Percentiles rank a stretch among this genome's conserved stretches.
Evolutionary conservation across 495 filamentous ascomycete species (phyloP).

Genomic region (Trichoderma virens): DNA sequence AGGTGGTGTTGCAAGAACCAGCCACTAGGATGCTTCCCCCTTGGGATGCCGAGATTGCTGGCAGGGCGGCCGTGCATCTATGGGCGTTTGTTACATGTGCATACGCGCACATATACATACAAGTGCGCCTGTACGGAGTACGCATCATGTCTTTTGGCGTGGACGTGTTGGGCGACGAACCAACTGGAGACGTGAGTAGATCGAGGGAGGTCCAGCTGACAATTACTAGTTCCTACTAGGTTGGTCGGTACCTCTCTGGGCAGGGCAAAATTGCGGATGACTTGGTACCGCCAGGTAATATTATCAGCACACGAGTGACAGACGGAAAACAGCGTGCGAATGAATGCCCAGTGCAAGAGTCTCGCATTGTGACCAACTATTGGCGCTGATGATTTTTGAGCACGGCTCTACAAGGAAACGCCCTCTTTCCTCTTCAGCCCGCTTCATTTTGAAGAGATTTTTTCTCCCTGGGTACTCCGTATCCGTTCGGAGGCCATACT

Average conservation of each 20-base stretch:
- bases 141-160: neutral
- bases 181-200: neutral
- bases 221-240: neutral
- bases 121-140: neutral
- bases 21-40: neutral
- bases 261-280: neutral
- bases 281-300: neutral
- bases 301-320: neutral
- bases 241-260: neutral
- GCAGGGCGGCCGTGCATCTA: neutral
- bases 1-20: neutral
- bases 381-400: neutral
- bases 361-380: neutral
- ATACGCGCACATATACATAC: neutral
- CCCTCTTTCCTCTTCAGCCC: neutral
- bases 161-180: constrained; percentile 1
- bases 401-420: neutral
- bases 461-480: no score
- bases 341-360: neutral
- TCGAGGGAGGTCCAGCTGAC: neutral
- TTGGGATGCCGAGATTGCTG: neutral
- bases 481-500: no score
- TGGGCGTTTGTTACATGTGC: neutral
- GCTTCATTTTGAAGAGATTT: neutral
- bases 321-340: neutral